Evolutionary conservation across 2,329 filamentous ascomycete species (phyloP).

Genomic region (Aspergillus flavus): DNA sequence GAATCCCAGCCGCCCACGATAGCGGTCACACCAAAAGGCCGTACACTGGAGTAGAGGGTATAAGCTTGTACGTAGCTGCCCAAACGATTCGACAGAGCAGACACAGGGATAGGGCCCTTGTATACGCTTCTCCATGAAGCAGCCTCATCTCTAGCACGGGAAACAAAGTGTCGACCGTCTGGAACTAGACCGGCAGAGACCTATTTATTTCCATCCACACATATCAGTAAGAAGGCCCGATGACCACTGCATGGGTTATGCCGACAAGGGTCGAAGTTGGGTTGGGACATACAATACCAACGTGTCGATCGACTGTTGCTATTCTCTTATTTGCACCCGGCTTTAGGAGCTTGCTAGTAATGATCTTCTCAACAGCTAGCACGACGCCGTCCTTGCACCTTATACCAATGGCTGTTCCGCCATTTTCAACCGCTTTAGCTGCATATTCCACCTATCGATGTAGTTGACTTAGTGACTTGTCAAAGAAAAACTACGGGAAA

Average conservation of each 20-base stretch:
- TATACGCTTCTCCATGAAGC: conserved; percentile 88
- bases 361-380: conserved; percentile 93
- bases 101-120: conserved; percentile 89
- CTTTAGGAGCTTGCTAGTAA: conserved; percentile 94
- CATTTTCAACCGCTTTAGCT: conserved; percentile 97
- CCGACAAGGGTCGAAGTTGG: not conserved
- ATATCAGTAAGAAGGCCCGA: conserved; percentile 8
- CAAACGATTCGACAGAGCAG: conserved; percentile 87
- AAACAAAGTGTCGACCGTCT: conserved; percentile 92
- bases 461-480: conserved; percentile 18
- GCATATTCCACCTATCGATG: conserved; percentile 80
- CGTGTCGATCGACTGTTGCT: conserved; percentile 87
- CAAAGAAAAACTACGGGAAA: not conserved
- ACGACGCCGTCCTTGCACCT: conserved; percentile 97
- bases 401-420: conserved; percentile 93
- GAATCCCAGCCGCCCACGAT: conserved; percentile 94
- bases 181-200: conserved; percentile 93
- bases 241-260: not conserved
- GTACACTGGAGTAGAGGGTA: conserved; percentile 94
- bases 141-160: conserved; percentile 91
- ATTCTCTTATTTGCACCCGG: conserved; percentile 96
- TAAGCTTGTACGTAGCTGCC: conserved; percentile 96
- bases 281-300: conserved; percentile 75
- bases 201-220: conserved; percentile 49
- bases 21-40: conserved; percentile 93